These are phyloP conservation scores for Trichoderma lentiforme DNA, from an alignment of 2,329 filamentous ascomycete species.

Conservation along the genomic window DNA sequence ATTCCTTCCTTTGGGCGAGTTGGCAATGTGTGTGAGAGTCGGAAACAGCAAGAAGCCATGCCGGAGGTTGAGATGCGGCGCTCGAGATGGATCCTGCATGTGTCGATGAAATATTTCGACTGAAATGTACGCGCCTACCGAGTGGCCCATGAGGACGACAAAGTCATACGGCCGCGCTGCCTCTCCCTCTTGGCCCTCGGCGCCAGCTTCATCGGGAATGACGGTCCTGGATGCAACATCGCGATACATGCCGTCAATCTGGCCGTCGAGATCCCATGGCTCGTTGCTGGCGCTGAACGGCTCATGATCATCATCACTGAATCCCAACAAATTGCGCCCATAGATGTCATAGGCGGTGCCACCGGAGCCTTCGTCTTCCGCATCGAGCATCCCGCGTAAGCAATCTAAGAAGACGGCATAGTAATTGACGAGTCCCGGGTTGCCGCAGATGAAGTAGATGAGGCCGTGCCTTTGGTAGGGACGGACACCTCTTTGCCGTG, in stretches of 20 bases:
- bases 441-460: slow-evolving; percentile 72
- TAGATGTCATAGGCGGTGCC: slow-evolving; percentile 50
- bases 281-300: slow-evolving; percentile 40
- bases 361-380: slow-evolving; percentile 29
- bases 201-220: not conserved
- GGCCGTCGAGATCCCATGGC: slow-evolving; percentile 52
- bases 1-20: slow-evolving; percentile 57
- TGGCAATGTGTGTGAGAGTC: slow-evolving; percentile 68
- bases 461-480: slow-evolving; percentile 40
- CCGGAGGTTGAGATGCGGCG: slow-evolving; percentile 41
- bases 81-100: slow-evolving; percentile 34
- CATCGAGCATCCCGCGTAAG: slow-evolving; percentile 51
- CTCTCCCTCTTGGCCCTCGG: slow-evolving; percentile 22
- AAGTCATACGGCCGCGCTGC: slow-evolving; percentile 46
- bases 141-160: slow-evolving; percentile 69
- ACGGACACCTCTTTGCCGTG: slow-evolving; percentile 16
- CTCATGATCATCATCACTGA: slow-evolving; percentile 50
- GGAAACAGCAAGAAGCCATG: slow-evolving; percentile 68
- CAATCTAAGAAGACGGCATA: slow-evolving; percentile 64
- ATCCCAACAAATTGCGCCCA: slow-evolving; percentile 58
- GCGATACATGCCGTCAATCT: slow-evolving; percentile 46
- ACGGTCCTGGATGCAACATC: slow-evolving; percentile 35
- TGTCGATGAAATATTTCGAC: slow-evolving; percentile 65
- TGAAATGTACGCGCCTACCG: slow-evolving; percentile 68
- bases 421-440: slow-evolving; percentile 72